Base-by-base conservation (phyloP, 306 rosid genomes). In the Phaseolus lunatus region DNA sequence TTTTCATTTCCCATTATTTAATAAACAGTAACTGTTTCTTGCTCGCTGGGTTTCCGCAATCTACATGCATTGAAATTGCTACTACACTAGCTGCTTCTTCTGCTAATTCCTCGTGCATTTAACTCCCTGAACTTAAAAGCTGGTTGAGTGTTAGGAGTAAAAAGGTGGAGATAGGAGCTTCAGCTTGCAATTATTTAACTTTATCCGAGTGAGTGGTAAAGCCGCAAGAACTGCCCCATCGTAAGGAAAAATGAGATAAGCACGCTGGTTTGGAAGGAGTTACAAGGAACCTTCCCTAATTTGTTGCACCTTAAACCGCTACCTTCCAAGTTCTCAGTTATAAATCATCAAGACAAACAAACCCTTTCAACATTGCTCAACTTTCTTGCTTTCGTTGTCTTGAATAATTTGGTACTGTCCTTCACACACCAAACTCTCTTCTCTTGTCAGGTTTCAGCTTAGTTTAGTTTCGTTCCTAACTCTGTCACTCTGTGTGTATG, bases 231-330 rank as follows among this genome's bases (percentile, higher is more conserved):
- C 48, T 78, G 71, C 48, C 72, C 27, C 56, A 47, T 33, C 35
- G 35, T 50, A 75, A 77, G 70, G 61, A 22, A 15, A 83, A 79
- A 72, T 52, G 79, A 77, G 85, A 76, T 43, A 44, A 75, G 45
- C 76, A 2, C 59, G 14, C 80, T 66, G 10, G 72, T 58, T 72
- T 24, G 73, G 65, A 67, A 66, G 78, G 57, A 62, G 80, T 77
- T 41, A 65, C 76, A 76, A 80, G 81, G 31, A 72, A 59, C 33
- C 87, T 65, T 20, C 65, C 23, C 76, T 44, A 59, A 73, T 83
- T 81, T 83, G 53, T 81, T 73, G 75, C 39, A 35, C 2, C 41
- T 22, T n/a, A 69, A 82, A 59, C 39, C 33, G 61, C 66, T 79
- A 49, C 49, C 54, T 81, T 81, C 44, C 44, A 39, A 39, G 13